Evolutionary conservation across 2,329 filamentous ascomycete species (phyloP), one percentile per base, ranked within the genome.

Genomic region (Calonectria multiphialidica): DNA sequence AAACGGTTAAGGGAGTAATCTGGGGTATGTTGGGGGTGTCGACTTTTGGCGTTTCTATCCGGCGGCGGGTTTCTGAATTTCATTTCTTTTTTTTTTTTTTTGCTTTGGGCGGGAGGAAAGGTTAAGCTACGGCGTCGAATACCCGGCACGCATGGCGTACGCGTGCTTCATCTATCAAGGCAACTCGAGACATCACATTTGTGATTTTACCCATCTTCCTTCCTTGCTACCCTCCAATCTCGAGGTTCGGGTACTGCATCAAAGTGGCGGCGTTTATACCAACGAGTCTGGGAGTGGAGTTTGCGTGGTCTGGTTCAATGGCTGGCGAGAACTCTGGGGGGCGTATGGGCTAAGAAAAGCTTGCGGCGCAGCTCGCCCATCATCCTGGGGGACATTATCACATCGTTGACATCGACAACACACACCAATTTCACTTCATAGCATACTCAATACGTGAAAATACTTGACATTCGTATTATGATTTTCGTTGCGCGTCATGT

Each of bases 91-190:
- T 37, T 68, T 49, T 59, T 37, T 55, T 40, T 62, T 37, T 68
- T 49, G 67, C 69, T 70, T 33, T 63, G 70, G 66, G 61, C 35
- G 57, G 57, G 55, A 55, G 72, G 65, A 53, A 66, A 65, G 64
- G 53, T 68, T 72, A 69, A 70, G 71, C 45, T 71, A 67, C 67
- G 74, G 72, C 65, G 72, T 77, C 74, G 74, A 53, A 79, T 79
- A 79, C 77, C 77, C 77, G 76, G 69, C 68, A 72, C 57, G 67
- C 75, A 66, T 53, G 74, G 75, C 74, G 74, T 70, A 77, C 72
- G 76, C 70, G 76, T 70, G 78, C 76, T 59, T 68, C 65, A 70
- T 72, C 66, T 72, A 72, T 70, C 65, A 72, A 16, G 57, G 71
- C 65, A 70, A 61, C 67, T 74, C 50, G 59, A 47, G 70, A 25